Percentiles rank a stretch among this genome's conserved stretches.
phyloP scores from a whole-genome alignment of 805 yeast species.

The Pichia rugopelliculosa region DNA sequence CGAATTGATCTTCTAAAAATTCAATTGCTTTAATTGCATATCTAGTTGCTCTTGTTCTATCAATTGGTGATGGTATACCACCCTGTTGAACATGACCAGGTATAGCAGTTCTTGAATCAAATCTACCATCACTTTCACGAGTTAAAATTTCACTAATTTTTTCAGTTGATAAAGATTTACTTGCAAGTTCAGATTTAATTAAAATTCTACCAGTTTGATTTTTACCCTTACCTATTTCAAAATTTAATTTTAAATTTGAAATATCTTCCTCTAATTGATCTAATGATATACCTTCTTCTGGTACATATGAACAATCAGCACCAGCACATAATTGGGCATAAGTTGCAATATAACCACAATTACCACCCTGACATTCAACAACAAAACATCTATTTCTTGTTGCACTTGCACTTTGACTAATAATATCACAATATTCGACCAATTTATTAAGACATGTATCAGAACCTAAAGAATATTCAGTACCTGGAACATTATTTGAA shows the following conservation, averaged over 20 bases:
- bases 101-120: slow-evolving; percentile 71
- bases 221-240: slow-evolving; percentile 55
- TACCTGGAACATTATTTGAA: slow-evolving; percentile 76
- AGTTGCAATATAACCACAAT: slow-evolving; percentile 72
- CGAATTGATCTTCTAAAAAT: slow-evolving; percentile 46
- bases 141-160: slow-evolving; percentile 64
- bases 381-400: slow-evolving; percentile 73
- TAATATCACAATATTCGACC: slow-evolving; percentile 69
- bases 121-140: slow-evolving; percentile 55
- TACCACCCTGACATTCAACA: slow-evolving; percentile 81
- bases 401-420: slow-evolving; percentile 72
- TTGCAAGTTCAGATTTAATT: slow-evolving; percentile 59
- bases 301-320: slow-evolving; percentile 68
- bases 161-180: slow-evolving; percentile 59
- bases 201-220: slow-evolving; percentile 63
- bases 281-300: slow-evolving; percentile 60
- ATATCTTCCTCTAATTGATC: slow-evolving; percentile 60
- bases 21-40: slow-evolving; percentile 63
- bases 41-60: slow-evolving; percentile 67
- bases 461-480: slow-evolving; percentile 69
- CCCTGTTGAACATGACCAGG: slow-evolving; percentile 91
- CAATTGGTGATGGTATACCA: slow-evolving; percentile 68
- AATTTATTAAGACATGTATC: slow-evolving; percentile 70
- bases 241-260: slow-evolving; percentile 49
- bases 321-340: slow-evolving; percentile 63